Base-by-base conservation (phyloP, 495 filamentous ascomycete genomes). In the Hypomontagnella submonticulosa region DNA sequence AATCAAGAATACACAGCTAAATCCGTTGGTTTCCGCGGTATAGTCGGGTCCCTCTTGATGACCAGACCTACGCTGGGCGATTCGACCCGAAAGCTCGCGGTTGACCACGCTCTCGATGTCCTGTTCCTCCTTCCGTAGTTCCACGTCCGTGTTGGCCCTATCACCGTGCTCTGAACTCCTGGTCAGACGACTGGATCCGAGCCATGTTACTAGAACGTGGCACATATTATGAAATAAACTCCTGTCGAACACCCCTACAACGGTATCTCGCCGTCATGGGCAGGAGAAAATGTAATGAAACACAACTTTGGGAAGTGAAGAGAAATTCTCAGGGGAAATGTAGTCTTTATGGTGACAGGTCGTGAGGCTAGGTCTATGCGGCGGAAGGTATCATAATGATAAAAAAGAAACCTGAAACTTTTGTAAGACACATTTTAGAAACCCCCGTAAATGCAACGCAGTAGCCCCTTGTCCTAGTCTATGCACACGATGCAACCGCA, bases 371-470 rank as follows among this genome's bases (percentile, higher is more conserved):
- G 53, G 40, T 69, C 69, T 71, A 69, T 69, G 57, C 54, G 65
- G 66, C 41, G 51, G 38, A 67, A 80, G 77, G 77, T 80, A 80
- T 80, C 77, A 78, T 78, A 69, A 70, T 66, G 46, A 63, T 34
- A 40, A 30, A 68, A 72, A 66, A 42, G 61, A 61, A 71, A 62
- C 67, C 66, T 70, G 62, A 63, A 75, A 77, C 75, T 76, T 80
- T 79, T 79, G 66, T n/a, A 71, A 79, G 73, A 77, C 76, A 77
- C 74, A 71, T 73, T 78, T 75, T 75, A 48, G 63, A 74, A 77
- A 71, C 70, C 73, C 71, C 74, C 72, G 74, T 74, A 78, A 81
- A 81, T 81, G 79, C 79, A 80, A 76, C 66, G 75, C 74, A 73
- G 71, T 54, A 63, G 38, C 52, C 56, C 58, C 70, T 47, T 63